phyloP scores from a whole-genome alignment of 805 yeast species.

The Metschnikowia henanensis region DNA sequence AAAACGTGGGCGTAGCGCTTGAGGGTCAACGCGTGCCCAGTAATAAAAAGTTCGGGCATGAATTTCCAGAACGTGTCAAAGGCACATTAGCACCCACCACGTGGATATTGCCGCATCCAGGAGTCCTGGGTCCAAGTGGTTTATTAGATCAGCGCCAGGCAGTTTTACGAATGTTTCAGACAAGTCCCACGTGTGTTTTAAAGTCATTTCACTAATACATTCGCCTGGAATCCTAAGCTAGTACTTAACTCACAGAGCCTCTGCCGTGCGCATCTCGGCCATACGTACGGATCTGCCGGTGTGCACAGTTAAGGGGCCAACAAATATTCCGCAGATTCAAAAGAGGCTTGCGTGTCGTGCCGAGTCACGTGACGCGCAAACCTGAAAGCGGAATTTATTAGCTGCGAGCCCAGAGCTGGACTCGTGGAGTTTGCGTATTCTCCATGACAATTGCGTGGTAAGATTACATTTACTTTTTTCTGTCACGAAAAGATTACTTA shows the following conservation, averaged over 20 bases:
- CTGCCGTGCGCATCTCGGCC: background rate
- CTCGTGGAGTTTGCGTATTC: too few species aligned
- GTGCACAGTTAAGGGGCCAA: background rate
- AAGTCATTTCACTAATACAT: background rate
- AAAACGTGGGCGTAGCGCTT: slow-evolving; percentile 2
- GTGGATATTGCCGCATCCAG: background rate
- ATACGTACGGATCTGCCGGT: background rate
- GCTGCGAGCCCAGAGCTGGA: too few species aligned
- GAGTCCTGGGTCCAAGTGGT: too few species aligned
- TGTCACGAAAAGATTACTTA: too few species aligned
- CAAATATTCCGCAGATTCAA: background rate
- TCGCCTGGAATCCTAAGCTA: too few species aligned
- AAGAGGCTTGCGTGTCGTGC: too few species aligned
- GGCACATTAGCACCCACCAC: background rate
- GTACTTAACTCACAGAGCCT: too few species aligned
- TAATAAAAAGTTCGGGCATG: background rate
- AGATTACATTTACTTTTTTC: too few species aligned
- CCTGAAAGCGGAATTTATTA: too few species aligned
- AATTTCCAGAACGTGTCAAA: slow-evolving; percentile 3
- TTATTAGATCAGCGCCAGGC: background rate
- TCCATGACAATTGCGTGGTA: too few species aligned
- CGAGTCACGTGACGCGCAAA: background rate
- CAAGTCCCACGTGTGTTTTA: background rate
- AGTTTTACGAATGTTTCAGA: background rate
- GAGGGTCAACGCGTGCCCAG: background rate